phyloP scores from a whole-genome alignment of 2,329 filamentous ascomycete species.

The Phyllosticta capitalensis region DNA sequence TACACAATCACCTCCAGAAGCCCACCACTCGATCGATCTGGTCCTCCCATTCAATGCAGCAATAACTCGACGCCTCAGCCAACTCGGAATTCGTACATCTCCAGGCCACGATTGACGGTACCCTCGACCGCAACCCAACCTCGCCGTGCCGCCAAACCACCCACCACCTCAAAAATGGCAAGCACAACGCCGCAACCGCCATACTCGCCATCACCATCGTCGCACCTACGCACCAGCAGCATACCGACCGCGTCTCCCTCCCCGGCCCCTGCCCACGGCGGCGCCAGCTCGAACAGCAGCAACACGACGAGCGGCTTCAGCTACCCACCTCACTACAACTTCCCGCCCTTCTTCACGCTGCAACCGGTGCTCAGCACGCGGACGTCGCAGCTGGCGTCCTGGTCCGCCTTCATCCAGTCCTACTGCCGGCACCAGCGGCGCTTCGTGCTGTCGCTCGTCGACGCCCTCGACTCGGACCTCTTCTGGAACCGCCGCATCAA shows the following conservation, averaged over 20 bases:
- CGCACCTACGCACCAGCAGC: neutral
- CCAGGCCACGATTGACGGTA: neutral
- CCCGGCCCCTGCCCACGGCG: neutral
- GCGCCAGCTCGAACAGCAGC: slow-evolving; percentile 5
- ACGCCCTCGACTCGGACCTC: slow-evolving; percentile 48
- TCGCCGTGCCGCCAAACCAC: too few species aligned
- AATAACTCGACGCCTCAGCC: too few species aligned
- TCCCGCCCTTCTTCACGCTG: slow-evolving; percentile 78
- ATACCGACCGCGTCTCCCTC: neutral
- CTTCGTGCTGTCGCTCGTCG: slow-evolving; percentile 62
- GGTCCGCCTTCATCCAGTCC: slow-evolving; percentile 73
- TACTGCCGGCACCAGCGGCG: slow-evolving; percentile 73
- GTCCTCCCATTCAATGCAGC: too few species aligned
- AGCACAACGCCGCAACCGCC: neutral
- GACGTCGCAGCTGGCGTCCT: slow-evolving; percentile 67
- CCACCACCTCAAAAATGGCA: neutral
- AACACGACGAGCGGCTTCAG: slow-evolving; percentile 20
- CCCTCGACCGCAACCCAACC: neutral
- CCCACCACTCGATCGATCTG: too few species aligned
- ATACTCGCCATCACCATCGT: neutral
- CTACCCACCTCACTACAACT: slow-evolving; percentile 51
- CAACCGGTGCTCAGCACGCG: slow-evolving; percentile 62
- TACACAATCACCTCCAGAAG: too few species aligned
- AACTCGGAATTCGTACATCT: neutral
- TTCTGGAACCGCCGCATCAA: slow-evolving; percentile 41